Conservation (phyloP, 257 asterid genomes). For the Knoxia roxburghii region DNA sequence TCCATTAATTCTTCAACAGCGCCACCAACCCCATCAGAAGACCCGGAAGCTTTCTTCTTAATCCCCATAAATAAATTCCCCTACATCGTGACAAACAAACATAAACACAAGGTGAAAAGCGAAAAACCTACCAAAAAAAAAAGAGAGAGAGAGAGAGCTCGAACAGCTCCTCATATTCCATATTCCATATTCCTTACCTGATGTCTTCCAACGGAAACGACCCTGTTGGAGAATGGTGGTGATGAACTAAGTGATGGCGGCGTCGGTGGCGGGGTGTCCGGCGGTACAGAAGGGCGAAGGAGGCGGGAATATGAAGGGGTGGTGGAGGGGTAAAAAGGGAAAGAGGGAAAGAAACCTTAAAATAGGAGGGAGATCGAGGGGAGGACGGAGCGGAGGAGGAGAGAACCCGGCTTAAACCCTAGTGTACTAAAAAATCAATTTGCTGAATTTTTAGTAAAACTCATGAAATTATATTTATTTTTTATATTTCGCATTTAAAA, state of each 20-base stretch:
- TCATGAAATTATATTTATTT: too few species aligned
- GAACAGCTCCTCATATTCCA: too few species aligned
- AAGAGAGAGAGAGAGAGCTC: too few species aligned
- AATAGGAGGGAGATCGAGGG: not conserved
- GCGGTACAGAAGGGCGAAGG: not conserved
- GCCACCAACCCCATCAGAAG: slow-evolving; percentile 29
- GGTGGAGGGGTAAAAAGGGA: not conserved
- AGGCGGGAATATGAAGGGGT: not conserved
- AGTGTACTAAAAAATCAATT: too few species aligned
- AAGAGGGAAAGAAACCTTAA: not conserved
- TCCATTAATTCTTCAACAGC: slow-evolving; percentile 5
- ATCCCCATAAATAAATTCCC: slow-evolving; percentile 42
- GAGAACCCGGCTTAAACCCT: not conserved
- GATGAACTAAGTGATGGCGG: not conserved
- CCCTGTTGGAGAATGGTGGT: not conserved
- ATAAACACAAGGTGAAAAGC: not conserved
- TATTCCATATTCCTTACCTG: too few species aligned
- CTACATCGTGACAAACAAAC: not conserved
- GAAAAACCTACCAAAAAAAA: not conserved
- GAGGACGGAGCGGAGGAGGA: too few species aligned
- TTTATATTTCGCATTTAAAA: too few species aligned
- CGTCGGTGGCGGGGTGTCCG: not conserved
- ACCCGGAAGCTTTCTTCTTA: slow-evolving; percentile 51
- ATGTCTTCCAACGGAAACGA: not conserved
- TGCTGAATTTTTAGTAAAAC: too few species aligned